Evolutionary conservation across 192 early-diverging fungal genomes (phyloP).

Genomic region (Coemansia sp.): DNA sequence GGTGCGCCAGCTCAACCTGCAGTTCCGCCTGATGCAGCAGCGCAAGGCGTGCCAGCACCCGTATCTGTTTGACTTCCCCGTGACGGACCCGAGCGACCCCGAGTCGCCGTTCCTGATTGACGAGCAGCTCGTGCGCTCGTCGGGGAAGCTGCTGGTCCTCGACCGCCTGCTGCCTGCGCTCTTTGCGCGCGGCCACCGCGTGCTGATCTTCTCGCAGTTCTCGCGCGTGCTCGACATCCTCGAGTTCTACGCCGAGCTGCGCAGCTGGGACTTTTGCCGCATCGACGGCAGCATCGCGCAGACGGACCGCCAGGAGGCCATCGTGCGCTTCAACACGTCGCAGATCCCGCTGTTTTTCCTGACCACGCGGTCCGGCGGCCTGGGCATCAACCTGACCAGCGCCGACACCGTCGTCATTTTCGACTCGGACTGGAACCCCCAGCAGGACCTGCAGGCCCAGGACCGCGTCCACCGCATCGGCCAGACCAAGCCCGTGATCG

Average conservation of each 20-base stretch:
- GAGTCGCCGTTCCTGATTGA: conserved; percentile 58
- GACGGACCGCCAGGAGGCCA: conserved; percentile 71
- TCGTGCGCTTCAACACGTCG: conserved; percentile 49
- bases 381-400: conserved; percentile 96
- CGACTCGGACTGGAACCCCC: conserved; percentile 99
- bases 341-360: conserved; percentile 76
- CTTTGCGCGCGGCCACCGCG: conserved; percentile 82
- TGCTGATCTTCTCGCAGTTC: conserved; percentile 94
- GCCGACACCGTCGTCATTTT: conserved; percentile 97
- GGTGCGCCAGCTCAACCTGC: conserved; percentile 72
- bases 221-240: conserved; percentile 86
- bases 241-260: conserved; percentile 84
- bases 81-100: conserved; percentile 54
- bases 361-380: conserved; percentile 92
- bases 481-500: conserved; percentile 85
- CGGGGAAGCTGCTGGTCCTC: conserved; percentile 88
- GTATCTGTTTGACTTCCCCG: conserved; percentile 82
- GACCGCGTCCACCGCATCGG: conserved; percentile 97
- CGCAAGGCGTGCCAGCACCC: conserved; percentile 98
- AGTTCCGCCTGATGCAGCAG: conserved; percentile 83
- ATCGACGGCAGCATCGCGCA: conserved; percentile 86
- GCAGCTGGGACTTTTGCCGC: conserved; percentile 79
- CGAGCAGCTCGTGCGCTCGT: conserved; percentile 62
- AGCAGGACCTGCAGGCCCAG: conserved; percentile 95
- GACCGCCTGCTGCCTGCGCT: conserved; percentile 78